A percentile compares a stretch with the other conserved stretches of the same genome.
These are phyloP conservation scores for Triticum urartu DNA, from an alignment of 176 grass and related monocot genomes.

Conservation along the genomic window DNA sequence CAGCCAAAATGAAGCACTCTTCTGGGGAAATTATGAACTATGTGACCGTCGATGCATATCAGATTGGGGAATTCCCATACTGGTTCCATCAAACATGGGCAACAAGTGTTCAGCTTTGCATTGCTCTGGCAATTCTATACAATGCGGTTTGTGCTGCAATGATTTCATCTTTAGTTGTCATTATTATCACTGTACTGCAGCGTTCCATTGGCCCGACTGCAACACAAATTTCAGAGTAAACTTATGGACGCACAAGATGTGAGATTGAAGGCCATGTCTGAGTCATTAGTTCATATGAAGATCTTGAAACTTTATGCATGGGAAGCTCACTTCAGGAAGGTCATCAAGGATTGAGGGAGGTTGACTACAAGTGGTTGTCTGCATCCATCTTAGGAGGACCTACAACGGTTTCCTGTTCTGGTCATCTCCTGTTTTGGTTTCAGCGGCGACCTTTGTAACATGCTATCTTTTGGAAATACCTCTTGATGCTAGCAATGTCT, in stretches of 20 bases:
- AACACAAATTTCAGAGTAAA: constrained; percentile 71
- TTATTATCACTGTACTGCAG: constrained; percentile 71
- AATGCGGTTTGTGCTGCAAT: constrained; percentile 63
- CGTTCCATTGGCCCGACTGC: constrained; percentile 72
- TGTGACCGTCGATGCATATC: constrained; percentile 78
- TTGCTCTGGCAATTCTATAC: constrained; percentile 74
- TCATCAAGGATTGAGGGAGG: constrained; percentile 65
- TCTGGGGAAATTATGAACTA: constrained; percentile 92
- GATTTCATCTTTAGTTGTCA: constrained; percentile 62
- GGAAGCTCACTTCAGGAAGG: constrained; percentile 83
- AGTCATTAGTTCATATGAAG: constrained; percentile 78
- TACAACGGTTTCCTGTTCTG: constrained; percentile 82
- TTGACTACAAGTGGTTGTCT: constrained; percentile 64
- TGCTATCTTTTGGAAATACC: constrained; percentile 69
- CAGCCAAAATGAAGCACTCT: constrained; percentile 75
- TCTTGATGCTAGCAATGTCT: constrained; percentile 78
- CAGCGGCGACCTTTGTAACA: constrained; percentile 66
- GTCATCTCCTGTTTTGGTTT: constrained; percentile 79
- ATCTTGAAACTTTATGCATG: constrained; percentile 87
- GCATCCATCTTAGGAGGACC: constrained; percentile 74
- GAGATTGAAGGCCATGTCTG: constrained; percentile 76
- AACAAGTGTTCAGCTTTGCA: constrained; percentile 69
- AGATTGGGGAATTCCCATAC: constrained; percentile 87
- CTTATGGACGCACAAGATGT: constrained; percentile 82
- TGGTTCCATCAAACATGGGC: constrained; percentile 97